Evolutionary conservation across 495 filamentous ascomycete species (phyloP), one percentile per base, ranked within the genome.

Genomic region (Margaritispora aquatica): DNA sequence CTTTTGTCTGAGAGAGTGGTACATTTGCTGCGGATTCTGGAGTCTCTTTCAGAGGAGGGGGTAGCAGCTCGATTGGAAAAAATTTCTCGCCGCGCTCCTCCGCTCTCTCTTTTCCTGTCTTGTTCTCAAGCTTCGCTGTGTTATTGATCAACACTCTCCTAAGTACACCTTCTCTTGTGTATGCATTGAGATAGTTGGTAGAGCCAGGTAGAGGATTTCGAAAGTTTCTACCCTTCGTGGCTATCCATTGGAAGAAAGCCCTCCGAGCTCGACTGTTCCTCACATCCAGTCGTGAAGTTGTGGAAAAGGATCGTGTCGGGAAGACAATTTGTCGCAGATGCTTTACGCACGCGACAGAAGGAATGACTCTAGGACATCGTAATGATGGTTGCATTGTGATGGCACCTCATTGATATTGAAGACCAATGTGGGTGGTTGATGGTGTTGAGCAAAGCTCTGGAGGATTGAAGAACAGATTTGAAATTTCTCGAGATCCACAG

Each of bases 161-260:
- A 17, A 69, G 54, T 48, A 59, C 17, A 26, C 66, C 66, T 26
- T 49, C 13, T 1, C 15, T 4, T 29, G 53, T 61, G 44, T 67
- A 67, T 7, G 64, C 67, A 44, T 20, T 22, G 15, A 69, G 62
- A 26, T 69, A 69, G 26, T 69, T 69, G 21, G 64, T 69, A 0
- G 64, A 63, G 15, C 54, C 56, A 17, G 38, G 34, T 23, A 63
- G 36, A 27, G 67, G 67, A 11, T 63, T 51, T 22, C 26, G 5
- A 15, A 65, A 58, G 22, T 53, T 55, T 26, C 31, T 26, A 53
- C 67, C 67, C 22, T 13, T 10, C 27, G 49, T 48, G 15, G n/a
- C 29, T 20, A 69, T 54, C 67, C 67, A 69, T 38, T 44, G 49
- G 21, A 57, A 63, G 21, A 69, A 22, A 27, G 17, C 8, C 23